Evolutionary conservation across 1,284 basidiomycete species (phyloP), one percentile per base, ranked within the genome.

Genomic region (Naganishia liquefaciens): DNA sequence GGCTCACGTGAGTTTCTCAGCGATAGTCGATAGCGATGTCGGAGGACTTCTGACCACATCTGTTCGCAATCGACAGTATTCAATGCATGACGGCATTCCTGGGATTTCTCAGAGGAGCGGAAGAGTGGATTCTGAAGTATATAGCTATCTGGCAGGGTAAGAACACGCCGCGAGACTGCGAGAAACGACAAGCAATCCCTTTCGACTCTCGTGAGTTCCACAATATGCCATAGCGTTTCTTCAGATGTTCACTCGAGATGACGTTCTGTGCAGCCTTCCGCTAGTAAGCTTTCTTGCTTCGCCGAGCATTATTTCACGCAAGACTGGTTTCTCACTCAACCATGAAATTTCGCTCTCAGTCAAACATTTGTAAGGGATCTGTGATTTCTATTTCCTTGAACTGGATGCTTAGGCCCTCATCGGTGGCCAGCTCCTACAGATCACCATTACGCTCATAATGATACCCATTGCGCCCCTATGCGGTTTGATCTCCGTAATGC

Each of bases 401-500:
- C 4, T 25, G 6, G 5, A 9, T 11, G 25, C 11, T 23, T 4
- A 17, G 21, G 21, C 25, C 39, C n/a, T 30, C n/a, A 37, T 21
- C 25, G 5, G 13, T 2, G 5, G 11, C 7, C 39, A 64, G 63
- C 23, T 64, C 2, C 30, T 64, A 33, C 63, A 64, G 28, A 58
- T 64, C 19, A 64, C 63, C 0, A 53, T 64, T 3, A 49, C 63
- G 5, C 54, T 64, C 4, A 53, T 64, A 47, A 64, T 64, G 63
- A 28, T 64, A n/a, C 63, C 63, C 17, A 64, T 64, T n/a, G 63
- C 63, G 9, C 63, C 63, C 2, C 37, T 64, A 7, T 64, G 63
- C 40, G 46, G 54, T 21, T 30, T 64, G 9, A 33, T 64, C 2
- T 55, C 54, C 3, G 47, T 40, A 15, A 46, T 46, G 15, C 28